phyloP scores from a whole-genome alignment of 2,329 filamentous ascomycete species.

The Fusarium luffae region DNA sequence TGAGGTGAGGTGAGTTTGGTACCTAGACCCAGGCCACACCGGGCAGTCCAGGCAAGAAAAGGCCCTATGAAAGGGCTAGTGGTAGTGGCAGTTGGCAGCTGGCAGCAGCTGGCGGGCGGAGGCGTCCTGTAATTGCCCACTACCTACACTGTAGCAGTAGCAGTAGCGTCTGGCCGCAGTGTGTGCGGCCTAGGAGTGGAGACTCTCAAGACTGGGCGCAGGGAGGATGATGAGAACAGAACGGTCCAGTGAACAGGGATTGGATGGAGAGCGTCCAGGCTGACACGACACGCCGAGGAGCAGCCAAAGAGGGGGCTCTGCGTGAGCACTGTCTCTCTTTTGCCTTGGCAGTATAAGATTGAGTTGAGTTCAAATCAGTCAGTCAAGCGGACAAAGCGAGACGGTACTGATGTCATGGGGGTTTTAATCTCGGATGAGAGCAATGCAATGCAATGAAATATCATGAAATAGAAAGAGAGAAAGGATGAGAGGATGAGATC shows the following conservation, averaged over 20 bases:
- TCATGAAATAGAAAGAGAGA: neutral
- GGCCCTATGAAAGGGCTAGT: constrained; percentile 1
- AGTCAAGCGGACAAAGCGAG: constrained; percentile 22
- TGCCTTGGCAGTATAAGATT: constrained; percentile 21
- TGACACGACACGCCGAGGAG: constrained; percentile 46
- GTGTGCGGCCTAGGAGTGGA: constrained; percentile 42
- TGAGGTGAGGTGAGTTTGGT: constrained; percentile 25
- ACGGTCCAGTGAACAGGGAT: constrained; percentile 41
- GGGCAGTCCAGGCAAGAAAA: constrained; percentile 8
- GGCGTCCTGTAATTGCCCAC: constrained; percentile 6
- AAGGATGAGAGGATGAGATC: neutral
- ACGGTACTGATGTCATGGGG: constrained; percentile 30
- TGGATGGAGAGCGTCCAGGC: constrained; percentile 47
- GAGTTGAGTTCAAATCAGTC: constrained; percentile 15
- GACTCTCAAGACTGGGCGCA: constrained; percentile 25
- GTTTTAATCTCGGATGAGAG: neutral
- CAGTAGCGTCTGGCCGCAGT: constrained; percentile 26
- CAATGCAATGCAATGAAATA: neutral
- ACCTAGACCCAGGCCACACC: neutral
- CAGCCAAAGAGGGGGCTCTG: constrained; percentile 19
- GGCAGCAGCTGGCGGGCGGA: constrained; percentile 37
- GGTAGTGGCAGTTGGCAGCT: constrained; percentile 12
- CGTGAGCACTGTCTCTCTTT: constrained; percentile 28
- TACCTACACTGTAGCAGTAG: constrained; percentile 16
- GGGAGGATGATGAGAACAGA: constrained; percentile 42